A percentile compares a stretch with the other conserved stretches of the same genome.
These are phyloP conservation scores for Globisporangium canariense DNA, from an alignment of 352 stramenopile species.

Conservation along the genomic window DNA sequence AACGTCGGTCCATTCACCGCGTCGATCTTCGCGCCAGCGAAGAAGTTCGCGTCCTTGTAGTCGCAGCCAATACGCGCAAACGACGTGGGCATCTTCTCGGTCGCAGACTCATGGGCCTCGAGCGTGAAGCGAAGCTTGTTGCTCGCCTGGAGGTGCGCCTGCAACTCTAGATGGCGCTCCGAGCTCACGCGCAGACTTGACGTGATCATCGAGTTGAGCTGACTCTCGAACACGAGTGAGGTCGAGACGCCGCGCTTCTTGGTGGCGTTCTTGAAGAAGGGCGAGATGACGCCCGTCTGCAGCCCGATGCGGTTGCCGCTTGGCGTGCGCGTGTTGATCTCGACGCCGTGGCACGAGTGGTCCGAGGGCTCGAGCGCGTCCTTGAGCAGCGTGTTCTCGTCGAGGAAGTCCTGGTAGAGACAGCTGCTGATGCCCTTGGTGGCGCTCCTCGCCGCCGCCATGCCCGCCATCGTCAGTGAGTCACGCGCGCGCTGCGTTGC, in stretches of 20 bases:
- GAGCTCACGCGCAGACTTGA: slow-evolving; percentile 65
- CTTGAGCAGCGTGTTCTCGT: slow-evolving; percentile 39
- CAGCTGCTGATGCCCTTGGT: slow-evolving; percentile 55
- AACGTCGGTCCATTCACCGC: slow-evolving; percentile 77
- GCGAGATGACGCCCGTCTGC: slow-evolving; percentile 53
- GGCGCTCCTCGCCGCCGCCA: slow-evolving; percentile 22
- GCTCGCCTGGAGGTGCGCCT: slow-evolving; percentile 62
- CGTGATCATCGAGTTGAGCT: slow-evolving; percentile 65
- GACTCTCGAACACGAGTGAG: slow-evolving; percentile 59
- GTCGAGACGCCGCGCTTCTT: slow-evolving; percentile 70
- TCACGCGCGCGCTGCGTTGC: slow-evolving; percentile 1
- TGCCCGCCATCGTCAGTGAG: background rate
- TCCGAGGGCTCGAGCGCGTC: slow-evolving; percentile 37
- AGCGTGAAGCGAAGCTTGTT: slow-evolving; percentile 59
- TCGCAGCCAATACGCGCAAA: slow-evolving; percentile 74
- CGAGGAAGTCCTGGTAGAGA: slow-evolving; percentile 67
- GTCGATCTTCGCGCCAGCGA: slow-evolving; percentile 70
- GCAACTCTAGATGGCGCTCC: slow-evolving; percentile 59
- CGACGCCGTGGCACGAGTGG: slow-evolving; percentile 50
- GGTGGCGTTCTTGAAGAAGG: slow-evolving; percentile 67
- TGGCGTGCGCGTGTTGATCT: slow-evolving; percentile 48
- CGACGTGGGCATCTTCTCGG: slow-evolving; percentile 59
- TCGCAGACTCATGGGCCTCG: slow-evolving; percentile 66
- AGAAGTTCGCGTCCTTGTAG: slow-evolving; percentile 41
- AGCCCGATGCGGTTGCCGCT: slow-evolving; percentile 53